These are phyloP conservation scores for Sporothrix globosa DNA, from an alignment of 2,329 filamentous ascomycete species.

Conservation along the genomic window DNA sequence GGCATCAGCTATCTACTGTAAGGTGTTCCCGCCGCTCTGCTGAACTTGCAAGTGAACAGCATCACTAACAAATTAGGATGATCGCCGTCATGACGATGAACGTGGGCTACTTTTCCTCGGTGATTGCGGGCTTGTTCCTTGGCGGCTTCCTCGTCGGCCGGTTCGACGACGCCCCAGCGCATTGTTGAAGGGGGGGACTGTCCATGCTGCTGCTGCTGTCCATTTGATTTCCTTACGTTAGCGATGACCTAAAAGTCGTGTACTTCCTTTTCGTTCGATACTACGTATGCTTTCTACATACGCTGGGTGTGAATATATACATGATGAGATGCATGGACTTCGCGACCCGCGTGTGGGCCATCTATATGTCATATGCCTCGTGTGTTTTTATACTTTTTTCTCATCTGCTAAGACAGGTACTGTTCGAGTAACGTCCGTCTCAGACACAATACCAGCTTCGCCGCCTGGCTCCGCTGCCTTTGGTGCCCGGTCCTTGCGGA, in stretches of 20 bases:
- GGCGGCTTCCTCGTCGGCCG: slow-evolving; percentile 19
- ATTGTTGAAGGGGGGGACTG: neutral
- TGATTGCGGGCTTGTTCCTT: slow-evolving; percentile 59
- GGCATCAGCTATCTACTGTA: slow-evolving; percentile 83
- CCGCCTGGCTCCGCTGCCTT: neutral
- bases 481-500: slow-evolving; percentile 37
- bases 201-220: neutral
- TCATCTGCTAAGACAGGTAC: neutral
- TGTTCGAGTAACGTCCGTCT: neutral
- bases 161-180: neutral
- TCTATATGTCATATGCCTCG: too few species aligned
- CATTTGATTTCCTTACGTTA: neutral
- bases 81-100: slow-evolving; percentile 86
- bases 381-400: neutral
- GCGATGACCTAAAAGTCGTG: neutral
- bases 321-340: neutral
- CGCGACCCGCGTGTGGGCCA: too few species aligned
- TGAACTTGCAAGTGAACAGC: too few species aligned
- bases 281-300: neutral
- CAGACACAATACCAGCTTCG: slow-evolving; percentile 1
- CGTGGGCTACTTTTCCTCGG: slow-evolving; percentile 76
- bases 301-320: neutral
- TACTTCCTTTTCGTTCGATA: neutral
- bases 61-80: slow-evolving; percentile 64
- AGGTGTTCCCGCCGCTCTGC: too few species aligned